Conservation (phyloP, 345 rosid genomes). For the Euphorbia tirucalli region DNA sequence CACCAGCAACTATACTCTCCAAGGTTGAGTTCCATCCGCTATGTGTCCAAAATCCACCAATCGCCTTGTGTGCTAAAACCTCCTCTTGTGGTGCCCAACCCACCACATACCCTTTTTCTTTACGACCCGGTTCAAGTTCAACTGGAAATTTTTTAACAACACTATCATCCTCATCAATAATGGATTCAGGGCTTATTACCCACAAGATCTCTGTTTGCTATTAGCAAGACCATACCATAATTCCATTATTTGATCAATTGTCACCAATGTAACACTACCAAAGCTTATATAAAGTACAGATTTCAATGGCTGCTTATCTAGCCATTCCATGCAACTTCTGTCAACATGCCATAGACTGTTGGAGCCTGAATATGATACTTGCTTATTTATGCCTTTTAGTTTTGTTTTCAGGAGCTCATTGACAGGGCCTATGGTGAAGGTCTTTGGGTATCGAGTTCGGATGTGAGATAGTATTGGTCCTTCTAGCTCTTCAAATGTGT, state of each 20-base stretch:
- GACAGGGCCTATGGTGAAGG: conserved; percentile 59
- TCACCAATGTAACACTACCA: conserved; percentile 33
- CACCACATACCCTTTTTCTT: conserved; percentile 23
- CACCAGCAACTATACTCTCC: conserved; percentile 31
- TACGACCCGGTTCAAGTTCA: conserved; percentile 25
- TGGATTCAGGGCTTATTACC: conserved; percentile 31
- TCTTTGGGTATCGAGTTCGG: conserved; percentile 31
- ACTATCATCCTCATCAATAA: neutral
- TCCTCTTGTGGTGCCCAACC: conserved; percentile 47
- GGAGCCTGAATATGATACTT: neutral
- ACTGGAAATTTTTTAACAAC: neutral
- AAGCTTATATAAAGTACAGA: conserved; percentile 48
- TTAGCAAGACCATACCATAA: too few relatives aligned
- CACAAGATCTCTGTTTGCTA: conserved; percentile 39
- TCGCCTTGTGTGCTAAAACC: conserved; percentile 44
- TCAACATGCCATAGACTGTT: conserved; percentile 39
- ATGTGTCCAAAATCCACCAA: conserved; percentile 63
- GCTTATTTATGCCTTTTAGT: neutral
- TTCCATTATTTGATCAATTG: neutral
- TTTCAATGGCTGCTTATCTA: too few relatives aligned
- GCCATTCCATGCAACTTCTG: conserved; percentile 42
- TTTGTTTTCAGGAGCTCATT: conserved; percentile 35
- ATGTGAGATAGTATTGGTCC: conserved; percentile 44
- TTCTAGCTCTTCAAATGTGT: conserved; percentile 66
- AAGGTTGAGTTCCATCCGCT: too few relatives aligned